A percentile compares a stretch with the other conserved stretches of the same genome.
These are phyloP conservation scores for Nidularia sp. DNA, from an alignment of 768 basidiomycete genomes.

Conservation along the genomic window DNA sequence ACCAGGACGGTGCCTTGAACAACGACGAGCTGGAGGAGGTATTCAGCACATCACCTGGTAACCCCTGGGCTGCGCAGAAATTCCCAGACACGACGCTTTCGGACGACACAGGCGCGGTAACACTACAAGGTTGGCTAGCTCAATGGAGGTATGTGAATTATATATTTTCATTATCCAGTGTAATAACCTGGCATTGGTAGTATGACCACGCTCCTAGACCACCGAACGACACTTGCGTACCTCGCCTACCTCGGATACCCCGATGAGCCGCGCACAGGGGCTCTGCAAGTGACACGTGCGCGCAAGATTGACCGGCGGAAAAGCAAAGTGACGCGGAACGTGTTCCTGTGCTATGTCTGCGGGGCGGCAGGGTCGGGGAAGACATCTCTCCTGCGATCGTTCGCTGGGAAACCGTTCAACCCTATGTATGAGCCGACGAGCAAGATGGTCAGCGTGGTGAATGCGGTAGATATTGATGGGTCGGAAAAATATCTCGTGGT, in stretches of 20 bases:
- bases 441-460: constrained; percentile 89
- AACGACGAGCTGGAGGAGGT: constrained; percentile 78
- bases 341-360: constrained; percentile 90
- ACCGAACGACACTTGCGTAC: constrained; percentile 87
- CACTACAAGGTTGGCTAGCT: constrained; percentile 96
- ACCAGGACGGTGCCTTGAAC: constrained; percentile 92
- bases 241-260: constrained; percentile 95
- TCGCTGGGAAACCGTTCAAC: constrained; percentile 78
- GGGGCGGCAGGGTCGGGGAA: constrained; percentile 97
- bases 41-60: constrained; percentile 93
- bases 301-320: constrained; percentile 83
- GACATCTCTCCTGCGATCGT: constrained; percentile 79
- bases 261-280: constrained; percentile 71
- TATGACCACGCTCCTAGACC: constrained; percentile 96
- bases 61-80: constrained; percentile 91
- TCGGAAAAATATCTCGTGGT: constrained; percentile 96
- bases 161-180: background rate
- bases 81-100: constrained; percentile 90
- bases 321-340: constrained; percentile 85
- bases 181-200: constrained; percentile 30
- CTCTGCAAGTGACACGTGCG: constrained; percentile 80
- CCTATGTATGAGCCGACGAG: constrained; percentile 83
- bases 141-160: constrained; percentile 81
- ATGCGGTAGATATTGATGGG: constrained; percentile 91
- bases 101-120: constrained; percentile 84